Conservation (phyloP, 1,139 yeast genomes). For the Candida pseudocylindracea region DNA sequence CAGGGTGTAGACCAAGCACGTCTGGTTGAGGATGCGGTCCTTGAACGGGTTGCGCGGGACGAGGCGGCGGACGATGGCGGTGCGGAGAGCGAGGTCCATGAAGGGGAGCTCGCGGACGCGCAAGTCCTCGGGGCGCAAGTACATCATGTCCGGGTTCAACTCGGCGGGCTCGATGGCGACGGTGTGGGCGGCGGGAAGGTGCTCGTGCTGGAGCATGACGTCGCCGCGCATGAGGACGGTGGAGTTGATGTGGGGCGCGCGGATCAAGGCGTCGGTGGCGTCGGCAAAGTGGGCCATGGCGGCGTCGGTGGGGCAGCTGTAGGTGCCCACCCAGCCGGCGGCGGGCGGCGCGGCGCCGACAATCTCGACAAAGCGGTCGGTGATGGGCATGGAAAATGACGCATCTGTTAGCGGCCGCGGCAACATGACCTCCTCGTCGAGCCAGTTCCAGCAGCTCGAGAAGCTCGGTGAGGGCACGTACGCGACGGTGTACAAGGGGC, state of each 20-base stretch:
- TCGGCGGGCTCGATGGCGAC: conserved; percentile 6
- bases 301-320: conserved; percentile 8
- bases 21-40: conserved; percentile 66
- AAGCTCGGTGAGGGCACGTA: conserved; percentile 95
- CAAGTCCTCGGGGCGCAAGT: conserved; percentile 17
- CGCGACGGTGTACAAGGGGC: conserved; percentile 93
- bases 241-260: conserved; percentile 81
- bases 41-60: conserved; percentile 80
- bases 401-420: too few species aligned
- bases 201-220: conserved; percentile 15
- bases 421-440: too few species aligned
- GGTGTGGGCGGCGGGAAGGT: conserved; percentile 12
- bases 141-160: conserved; percentile 17
- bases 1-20: conserved; percentile 32
- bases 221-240: conserved; percentile 83
- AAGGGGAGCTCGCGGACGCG: conserved; percentile 24
- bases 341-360: too few species aligned
- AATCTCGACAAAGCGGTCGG: too few species aligned
- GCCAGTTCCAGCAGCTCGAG: conserved; percentile 35
- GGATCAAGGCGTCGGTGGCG: conserved; percentile 65
- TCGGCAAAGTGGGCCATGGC: conserved; percentile 32
- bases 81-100: conserved; percentile 13
- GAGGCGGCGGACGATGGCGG: conserved; percentile 51
- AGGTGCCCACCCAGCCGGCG: too few species aligned
- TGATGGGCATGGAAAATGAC: too few species aligned